A percentile compares a stretch with the other conserved stretches of the same genome.
phyloP scores from a whole-genome alignment of 1,284 basidiomycete genomes.

The Ceratobasidium sp. region DNA sequence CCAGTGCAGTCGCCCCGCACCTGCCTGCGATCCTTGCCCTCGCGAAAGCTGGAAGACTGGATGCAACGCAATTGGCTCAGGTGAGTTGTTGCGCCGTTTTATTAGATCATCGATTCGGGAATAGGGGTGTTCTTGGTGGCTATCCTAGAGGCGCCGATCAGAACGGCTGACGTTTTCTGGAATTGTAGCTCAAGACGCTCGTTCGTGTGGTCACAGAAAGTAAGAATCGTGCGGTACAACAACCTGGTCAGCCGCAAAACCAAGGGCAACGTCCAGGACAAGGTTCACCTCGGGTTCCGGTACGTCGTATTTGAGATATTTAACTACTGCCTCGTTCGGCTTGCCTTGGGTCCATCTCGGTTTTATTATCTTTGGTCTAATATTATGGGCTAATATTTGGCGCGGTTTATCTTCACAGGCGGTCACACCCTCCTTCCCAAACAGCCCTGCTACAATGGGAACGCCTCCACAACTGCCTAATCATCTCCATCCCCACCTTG shows the following conservation, averaged over 20 bases:
- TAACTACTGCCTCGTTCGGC: not conserved
- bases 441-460: conserved; percentile 35
- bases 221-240: conserved; percentile 1
- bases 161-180: not conserved
- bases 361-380: not conserved
- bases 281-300: conserved; percentile 36
- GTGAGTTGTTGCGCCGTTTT: conserved; percentile 1
- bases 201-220: conserved; percentile 31
- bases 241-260: conserved; percentile 1
- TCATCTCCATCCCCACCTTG: not conserved
- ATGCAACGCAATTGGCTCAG: conserved; percentile 22
- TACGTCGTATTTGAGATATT: not conserved
- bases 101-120: not conserved
- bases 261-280: conserved; percentile 18
- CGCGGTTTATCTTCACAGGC: not conserved
- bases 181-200: conserved; percentile 29
- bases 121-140: conserved; percentile 2
- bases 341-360: not conserved
- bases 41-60: conserved; percentile 24
- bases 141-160: not conserved
- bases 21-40: conserved; percentile 32
- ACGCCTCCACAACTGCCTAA: conserved; percentile 32
- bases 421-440: conserved; percentile 15
- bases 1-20: conserved; percentile 20
- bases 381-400: not conserved